These are phyloP conservation scores for Gymnopilus dilepis DNA, from an alignment of 768 basidiomycete species.

Conservation along the genomic window DNA sequence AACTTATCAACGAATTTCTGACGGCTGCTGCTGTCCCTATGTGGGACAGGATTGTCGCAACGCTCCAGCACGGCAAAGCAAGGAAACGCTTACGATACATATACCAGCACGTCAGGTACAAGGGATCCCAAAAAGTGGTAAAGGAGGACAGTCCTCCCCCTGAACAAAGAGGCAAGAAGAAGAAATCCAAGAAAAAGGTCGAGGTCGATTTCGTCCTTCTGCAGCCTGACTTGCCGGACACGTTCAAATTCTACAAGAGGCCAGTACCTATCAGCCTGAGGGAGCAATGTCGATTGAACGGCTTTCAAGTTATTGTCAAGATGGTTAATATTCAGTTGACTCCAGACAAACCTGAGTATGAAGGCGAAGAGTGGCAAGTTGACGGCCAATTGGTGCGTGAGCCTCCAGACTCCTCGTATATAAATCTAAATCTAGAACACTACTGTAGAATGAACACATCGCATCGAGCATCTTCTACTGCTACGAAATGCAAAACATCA, in stretches of 20 bases:
- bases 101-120: slow-evolving; percentile 20
- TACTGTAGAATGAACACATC: slow-evolving; percentile 38
- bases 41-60: slow-evolving; percentile 34
- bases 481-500: slow-evolving; percentile 33
- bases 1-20: slow-evolving; percentile 33
- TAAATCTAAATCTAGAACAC: background rate
- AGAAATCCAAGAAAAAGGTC: no score
- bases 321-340: slow-evolving; percentile 37
- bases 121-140: slow-evolving; percentile 19
- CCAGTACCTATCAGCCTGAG: slow-evolving; percentile 18
- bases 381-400: slow-evolving; percentile 31
- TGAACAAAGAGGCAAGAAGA: slow-evolving; percentile 15
- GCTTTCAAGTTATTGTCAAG: slow-evolving; percentile 33
- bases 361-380: slow-evolving; percentile 35
- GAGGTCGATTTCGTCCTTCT: no score
- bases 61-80: slow-evolving; percentile 2
- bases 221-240: slow-evolving; percentile 24
- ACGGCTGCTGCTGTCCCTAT: slow-evolving; percentile 34
- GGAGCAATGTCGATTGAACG: slow-evolving; percentile 10
- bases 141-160: slow-evolving; percentile 25
- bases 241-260: slow-evolving; percentile 10
- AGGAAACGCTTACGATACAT: slow-evolving; percentile 18
- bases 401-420: background rate
- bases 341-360: slow-evolving; percentile 34
- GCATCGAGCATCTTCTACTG: slow-evolving; percentile 37